Conservation (phyloP, 2,329 filamentous ascomycete species). For the Bertia moriformis region DNA sequence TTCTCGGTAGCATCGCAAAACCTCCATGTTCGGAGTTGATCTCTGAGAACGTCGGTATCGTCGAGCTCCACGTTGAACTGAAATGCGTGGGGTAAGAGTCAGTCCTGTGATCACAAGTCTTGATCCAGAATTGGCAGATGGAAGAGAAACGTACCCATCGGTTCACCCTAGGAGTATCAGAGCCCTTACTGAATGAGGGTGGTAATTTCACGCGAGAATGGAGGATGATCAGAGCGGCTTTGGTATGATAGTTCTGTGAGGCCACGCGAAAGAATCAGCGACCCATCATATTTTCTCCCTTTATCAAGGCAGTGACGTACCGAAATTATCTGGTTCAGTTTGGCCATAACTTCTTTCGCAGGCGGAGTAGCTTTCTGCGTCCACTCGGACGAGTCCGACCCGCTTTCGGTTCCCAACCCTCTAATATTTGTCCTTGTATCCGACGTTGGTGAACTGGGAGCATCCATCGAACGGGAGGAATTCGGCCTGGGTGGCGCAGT, state of each 20-base stretch:
- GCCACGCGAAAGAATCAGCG: too few species aligned
- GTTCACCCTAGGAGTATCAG: slow-evolving; percentile 37
- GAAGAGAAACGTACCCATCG: slow-evolving; percentile 37
- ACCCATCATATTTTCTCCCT: too few species aligned
- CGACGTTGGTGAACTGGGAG: slow-evolving; percentile 28
- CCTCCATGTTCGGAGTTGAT: slow-evolving; percentile 44
- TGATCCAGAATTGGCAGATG: too few species aligned
- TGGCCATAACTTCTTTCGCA: slow-evolving; percentile 27
- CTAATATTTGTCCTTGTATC: slow-evolving; percentile 27
- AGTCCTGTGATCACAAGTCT: too few species aligned
- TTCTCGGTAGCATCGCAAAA: slow-evolving; percentile 43
- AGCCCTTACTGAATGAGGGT: slow-evolving; percentile 32
- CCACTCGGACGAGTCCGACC: slow-evolving; percentile 21
- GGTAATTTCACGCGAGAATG: slow-evolving; percentile 41
- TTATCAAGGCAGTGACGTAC: slow-evolving; percentile 18
- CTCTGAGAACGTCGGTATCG: slow-evolving; percentile 45
- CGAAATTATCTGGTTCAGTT: slow-evolving; percentile 51
- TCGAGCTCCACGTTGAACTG: slow-evolving; percentile 58
- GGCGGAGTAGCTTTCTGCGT: slow-evolving; percentile 16
- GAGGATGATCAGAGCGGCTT: slow-evolving; percentile 47
- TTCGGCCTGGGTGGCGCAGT: slow-evolving; percentile 32
- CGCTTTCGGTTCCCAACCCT: slow-evolving; percentile 30
- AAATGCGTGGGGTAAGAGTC: too few species aligned
- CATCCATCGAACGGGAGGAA: slow-evolving; percentile 38
- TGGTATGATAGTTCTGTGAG: slow-evolving; percentile 55